Evolutionary conservation across 2,329 filamentous ascomycete genomes (phyloP), one percentile per base, ranked within the genome.

Genomic region (Cordyceps javanica): DNA sequence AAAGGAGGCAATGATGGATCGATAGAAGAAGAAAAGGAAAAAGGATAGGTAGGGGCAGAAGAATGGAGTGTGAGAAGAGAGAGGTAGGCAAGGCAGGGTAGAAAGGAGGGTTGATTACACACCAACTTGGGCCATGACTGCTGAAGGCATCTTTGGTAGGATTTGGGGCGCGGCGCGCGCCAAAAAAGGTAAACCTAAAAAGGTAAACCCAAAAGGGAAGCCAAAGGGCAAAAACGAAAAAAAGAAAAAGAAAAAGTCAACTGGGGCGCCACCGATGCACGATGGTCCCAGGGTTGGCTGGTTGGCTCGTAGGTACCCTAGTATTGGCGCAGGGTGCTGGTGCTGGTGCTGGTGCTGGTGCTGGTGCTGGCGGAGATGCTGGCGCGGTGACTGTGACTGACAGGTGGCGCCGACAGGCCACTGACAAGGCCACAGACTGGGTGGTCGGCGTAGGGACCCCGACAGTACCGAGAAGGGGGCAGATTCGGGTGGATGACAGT

Each of bases 81-180:
- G 30, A 19, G 11, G 39, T 19, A 36, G 39, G 23, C 21, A 41
- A n/a, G 7, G 16, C 6, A 19, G n/a, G 30, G 30, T 36, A n/a
- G 7, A 42, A 51, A 52, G 32, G 32, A 41, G 32, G 16, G n/a
- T 46, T 16, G 41, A 49, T 32, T 55, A 59, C 57, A 34, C 57
- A 59, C 57, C 57, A 54, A 44, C 44, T 59, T 54, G 57, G 45
- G 51, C 32, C 23, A 53, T n/a, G 3, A 58, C 41, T 28, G 56
- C 56, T 36, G 56, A 51, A 53, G 56, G 56, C 56, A 58, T 58
- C 32, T 55, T 26, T 11, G 41, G 28, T 16, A 34, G 48, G 48
- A 39, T 51, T 21, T 38, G 51, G 51, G 53, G 28, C 30, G 25
- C 28, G 21, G 53, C 23, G 53, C n/a, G n/a, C 25, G 26, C 19